Base-by-base conservation (phyloP, 306 rosid genomes). In the Glycine soja region DNA sequence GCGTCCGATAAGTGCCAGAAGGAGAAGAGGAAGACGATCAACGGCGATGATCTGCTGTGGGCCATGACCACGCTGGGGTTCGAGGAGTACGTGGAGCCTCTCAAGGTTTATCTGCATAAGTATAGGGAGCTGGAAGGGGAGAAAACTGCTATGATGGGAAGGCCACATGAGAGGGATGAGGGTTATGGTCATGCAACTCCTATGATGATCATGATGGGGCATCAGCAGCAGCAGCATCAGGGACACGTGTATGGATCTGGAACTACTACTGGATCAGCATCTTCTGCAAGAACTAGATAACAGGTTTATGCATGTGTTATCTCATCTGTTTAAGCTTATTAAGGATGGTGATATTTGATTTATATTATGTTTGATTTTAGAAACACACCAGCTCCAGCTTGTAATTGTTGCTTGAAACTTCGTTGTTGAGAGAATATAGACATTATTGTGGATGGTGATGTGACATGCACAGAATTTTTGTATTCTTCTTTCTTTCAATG, bases 11-110 rank as follows among this genome's bases (percentile, higher is more conserved):
- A 90, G 90, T 86, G 94, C 79, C 90, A 86, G 74, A 85, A 87
- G 10, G 90, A 90, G 83, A 86, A 88, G 85, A 63, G 89, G 30
- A 86, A 86, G 78, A 88, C 88, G 0, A 81, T 90, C 88, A 88
- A 86, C 90, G 94, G 91, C 15, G 91, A 90, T n/a, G 94, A 88
- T 83, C 80, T 90, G 0, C 42, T 90, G 69, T 90, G 90, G 94
- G 94, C 91, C 73, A 85, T 90, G 90, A 86, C 89, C 2, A 85
- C 89, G 0, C 88, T 88, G 5, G 91, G 94, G 0, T 90, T 90
- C 42, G 88, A 86, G 24, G 90, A 86, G 14, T 90, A 90, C 61
- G 91, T 88, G 10, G 93, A 88, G 32, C 93, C 93, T 2, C 75
- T 90, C 59, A 86, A 90, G 89, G 54, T 85, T 73, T 90, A 90